Percentiles rank a stretch among this genome's conserved stretches.
Conservation (phyloP, 2,329 filamentous ascomycete genomes). For the Botryotinia convoluta region DNA sequence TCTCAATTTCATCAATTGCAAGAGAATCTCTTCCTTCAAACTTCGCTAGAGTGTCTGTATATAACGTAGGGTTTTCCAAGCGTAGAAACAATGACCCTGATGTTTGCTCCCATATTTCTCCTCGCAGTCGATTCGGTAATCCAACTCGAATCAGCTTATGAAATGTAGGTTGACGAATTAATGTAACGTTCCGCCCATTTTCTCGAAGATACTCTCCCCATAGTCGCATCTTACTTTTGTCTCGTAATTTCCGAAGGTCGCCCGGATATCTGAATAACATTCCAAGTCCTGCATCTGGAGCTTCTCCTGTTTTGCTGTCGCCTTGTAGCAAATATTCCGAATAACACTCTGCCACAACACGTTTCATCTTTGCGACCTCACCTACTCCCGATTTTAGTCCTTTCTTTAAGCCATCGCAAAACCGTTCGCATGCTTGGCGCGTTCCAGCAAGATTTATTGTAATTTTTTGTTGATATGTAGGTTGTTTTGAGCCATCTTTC, state of each 20-base stretch:
- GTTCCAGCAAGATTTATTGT: conserved; percentile 89
- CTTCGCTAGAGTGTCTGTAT: conserved; percentile 78
- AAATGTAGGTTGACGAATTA: conserved; percentile 94
- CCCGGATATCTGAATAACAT: conserved; percentile 93
- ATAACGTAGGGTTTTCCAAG: conserved; percentile 80
- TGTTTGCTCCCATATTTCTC: conserved; percentile 93
- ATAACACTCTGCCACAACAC: conserved; percentile 81
- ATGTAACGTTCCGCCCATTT: conserved; percentile 87
- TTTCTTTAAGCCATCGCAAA: conserved; percentile 93
- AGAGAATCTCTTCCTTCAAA: conserved; percentile 84
- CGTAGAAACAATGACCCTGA: conserved; percentile 88
- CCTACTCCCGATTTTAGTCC: conserved; percentile 83
- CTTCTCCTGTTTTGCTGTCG: conserved; percentile 58
- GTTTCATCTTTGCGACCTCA: conserved; percentile 79
- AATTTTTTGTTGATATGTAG: conserved; percentile 71
- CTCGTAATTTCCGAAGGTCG: conserved; percentile 87
- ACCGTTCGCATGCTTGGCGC: conserved; percentile 84
- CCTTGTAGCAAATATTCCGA: conserved; percentile 76
- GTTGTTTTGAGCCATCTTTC: conserved; percentile 45
- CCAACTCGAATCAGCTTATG: conserved; percentile 97
- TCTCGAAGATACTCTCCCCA: conserved; percentile 97
- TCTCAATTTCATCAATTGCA: conserved; percentile 98
- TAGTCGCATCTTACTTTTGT: conserved; percentile 93
- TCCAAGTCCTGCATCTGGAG: conserved; percentile 90
- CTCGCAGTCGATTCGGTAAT: conserved; percentile 85